Evolutionary conservation across 169 alveolate genomes (phyloP).

Genomic region (Plasmodium ovale): DNA sequence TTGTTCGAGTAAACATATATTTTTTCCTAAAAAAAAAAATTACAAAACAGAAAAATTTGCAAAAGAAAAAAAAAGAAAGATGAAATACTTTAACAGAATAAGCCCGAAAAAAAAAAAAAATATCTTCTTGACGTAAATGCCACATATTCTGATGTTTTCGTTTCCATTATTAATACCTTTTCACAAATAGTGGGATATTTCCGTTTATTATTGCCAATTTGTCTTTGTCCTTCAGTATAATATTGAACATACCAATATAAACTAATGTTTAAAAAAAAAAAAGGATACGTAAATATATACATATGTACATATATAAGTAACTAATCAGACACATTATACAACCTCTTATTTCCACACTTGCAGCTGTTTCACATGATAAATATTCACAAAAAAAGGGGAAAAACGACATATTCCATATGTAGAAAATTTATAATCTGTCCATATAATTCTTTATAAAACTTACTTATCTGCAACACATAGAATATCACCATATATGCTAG

Average conservation of each 20-base stretch:
- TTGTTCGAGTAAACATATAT: neutral
- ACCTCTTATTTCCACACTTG: too few relatives aligned
- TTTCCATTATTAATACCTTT: neutral
- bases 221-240: neutral
- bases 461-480: constrained; percentile 44
- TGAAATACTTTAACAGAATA: neutral
- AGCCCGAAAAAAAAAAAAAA: too few relatives aligned
- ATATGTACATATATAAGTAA: neutral
- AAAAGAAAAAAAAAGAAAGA: neutral
- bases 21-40: constrained; percentile 41
- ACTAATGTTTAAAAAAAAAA: neutral
- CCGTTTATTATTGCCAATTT: neutral
- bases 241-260: neutral
- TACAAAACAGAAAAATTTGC: neutral
- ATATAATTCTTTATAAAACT: neutral
- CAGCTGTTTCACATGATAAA: too few relatives aligned
- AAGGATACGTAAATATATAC: neutral
- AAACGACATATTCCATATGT: neutral
- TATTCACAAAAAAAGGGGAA: neutral
- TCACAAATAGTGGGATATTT: neutral
- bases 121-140: too few relatives aligned
- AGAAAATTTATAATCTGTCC: neutral
- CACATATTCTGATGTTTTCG: too few relatives aligned
- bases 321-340: neutral
- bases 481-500: constrained; percentile 20